A percentile compares a stretch with the other conserved stretches of the same genome.
These are phyloP conservation scores for Pichia sporocuriosa DNA, from an alignment of 805 yeast species.

Conservation along the genomic window DNA sequence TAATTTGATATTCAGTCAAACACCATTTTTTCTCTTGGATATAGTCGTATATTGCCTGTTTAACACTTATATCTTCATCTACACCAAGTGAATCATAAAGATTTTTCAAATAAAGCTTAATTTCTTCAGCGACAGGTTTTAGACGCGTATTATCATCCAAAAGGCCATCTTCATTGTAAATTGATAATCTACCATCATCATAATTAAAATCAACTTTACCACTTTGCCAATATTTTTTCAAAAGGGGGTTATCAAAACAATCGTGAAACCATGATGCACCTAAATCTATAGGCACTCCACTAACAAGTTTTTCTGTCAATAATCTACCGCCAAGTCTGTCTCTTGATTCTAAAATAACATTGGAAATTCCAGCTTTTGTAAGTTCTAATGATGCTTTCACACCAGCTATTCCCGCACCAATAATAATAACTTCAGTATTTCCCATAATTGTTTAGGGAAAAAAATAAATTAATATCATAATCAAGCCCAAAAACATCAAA, in stretches of 20 bases:
- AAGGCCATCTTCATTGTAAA: slow-evolving; percentile 20
- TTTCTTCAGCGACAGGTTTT: slow-evolving; percentile 28
- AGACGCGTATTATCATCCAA: slow-evolving; percentile 45
- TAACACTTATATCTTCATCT: slow-evolving; percentile 49
- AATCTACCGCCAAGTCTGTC: slow-evolving; percentile 65
- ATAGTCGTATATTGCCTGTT: slow-evolving; percentile 43
- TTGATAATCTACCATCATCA: slow-evolving; percentile 26
- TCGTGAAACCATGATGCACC: slow-evolving; percentile 96
- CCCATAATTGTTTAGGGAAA: neutral
- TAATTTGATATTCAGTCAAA: slow-evolving; percentile 45
- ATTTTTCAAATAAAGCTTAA: slow-evolving; percentile 20
- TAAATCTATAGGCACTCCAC: slow-evolving; percentile 44
- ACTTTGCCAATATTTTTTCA: slow-evolving; percentile 37
- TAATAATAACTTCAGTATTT: slow-evolving; percentile 31
- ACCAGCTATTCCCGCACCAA: slow-evolving; percentile 55
- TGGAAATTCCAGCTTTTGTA: slow-evolving; percentile 30
- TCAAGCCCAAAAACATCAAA: no score
- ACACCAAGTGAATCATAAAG: slow-evolving; percentile 17
- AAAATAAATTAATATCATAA: no score
- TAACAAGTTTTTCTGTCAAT: slow-evolving; percentile 32
- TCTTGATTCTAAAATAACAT: slow-evolving; percentile 43
- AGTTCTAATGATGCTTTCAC: slow-evolving; percentile 42
- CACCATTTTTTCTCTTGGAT: slow-evolving; percentile 37
- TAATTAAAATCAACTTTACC: slow-evolving; percentile 27
- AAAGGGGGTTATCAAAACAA: slow-evolving; percentile 55